A percentile compares a stretch with the other conserved stretches of the same genome.
These are phyloP conservation scores for Pseudogymnoascus verrucosus DNA, from an alignment of 2,329 filamentous ascomycete genomes.

Conservation along the genomic window DNA sequence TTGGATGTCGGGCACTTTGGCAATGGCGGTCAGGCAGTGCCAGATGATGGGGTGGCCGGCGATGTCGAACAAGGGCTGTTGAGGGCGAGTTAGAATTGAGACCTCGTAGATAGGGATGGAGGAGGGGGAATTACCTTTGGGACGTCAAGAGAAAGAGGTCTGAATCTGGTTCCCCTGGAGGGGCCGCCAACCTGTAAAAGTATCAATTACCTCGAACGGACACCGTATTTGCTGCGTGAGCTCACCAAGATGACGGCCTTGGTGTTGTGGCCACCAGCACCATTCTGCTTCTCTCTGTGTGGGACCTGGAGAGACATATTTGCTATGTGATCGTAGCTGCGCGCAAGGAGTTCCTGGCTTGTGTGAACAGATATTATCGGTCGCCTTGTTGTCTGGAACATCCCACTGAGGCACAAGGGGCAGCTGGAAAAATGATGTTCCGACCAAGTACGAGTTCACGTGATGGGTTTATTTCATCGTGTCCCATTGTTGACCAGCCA, in stretches of 20 bases:
- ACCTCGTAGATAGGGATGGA: slow-evolving; percentile 13
- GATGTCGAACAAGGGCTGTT: slow-evolving; percentile 90
- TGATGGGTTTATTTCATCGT: neutral
- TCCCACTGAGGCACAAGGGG: slow-evolving; percentile 5
- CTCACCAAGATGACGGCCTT: slow-evolving; percentile 91
- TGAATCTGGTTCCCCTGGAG: slow-evolving; percentile 89
- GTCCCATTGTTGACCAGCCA: neutral
- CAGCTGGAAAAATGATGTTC: slow-evolving; percentile 7
- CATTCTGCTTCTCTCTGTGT: slow-evolving; percentile 42
- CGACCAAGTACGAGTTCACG: neutral
- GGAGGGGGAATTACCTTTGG: slow-evolving; percentile 62
- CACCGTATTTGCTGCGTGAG: slow-evolving; percentile 16
- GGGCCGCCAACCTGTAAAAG: slow-evolving; percentile 75
- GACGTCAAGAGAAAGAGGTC: slow-evolving; percentile 88
- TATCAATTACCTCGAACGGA: neutral
- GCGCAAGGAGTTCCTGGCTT: neutral
- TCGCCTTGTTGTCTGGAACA: slow-evolving; percentile 7
- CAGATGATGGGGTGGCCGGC: slow-evolving; percentile 97
- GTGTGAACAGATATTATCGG: slow-evolving; percentile 8
- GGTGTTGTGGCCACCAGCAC: slow-evolving; percentile 41
- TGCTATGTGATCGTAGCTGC: slow-evolving; percentile 8
- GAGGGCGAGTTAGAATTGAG: slow-evolving; percentile 15
- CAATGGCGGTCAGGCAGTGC: slow-evolving; percentile 89
- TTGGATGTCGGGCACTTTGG: slow-evolving; percentile 83
- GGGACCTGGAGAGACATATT: slow-evolving; percentile 37